Conservation (phyloP, 2,329 filamentous ascomycete genomes). For the Talaromyces sp. region DNA sequence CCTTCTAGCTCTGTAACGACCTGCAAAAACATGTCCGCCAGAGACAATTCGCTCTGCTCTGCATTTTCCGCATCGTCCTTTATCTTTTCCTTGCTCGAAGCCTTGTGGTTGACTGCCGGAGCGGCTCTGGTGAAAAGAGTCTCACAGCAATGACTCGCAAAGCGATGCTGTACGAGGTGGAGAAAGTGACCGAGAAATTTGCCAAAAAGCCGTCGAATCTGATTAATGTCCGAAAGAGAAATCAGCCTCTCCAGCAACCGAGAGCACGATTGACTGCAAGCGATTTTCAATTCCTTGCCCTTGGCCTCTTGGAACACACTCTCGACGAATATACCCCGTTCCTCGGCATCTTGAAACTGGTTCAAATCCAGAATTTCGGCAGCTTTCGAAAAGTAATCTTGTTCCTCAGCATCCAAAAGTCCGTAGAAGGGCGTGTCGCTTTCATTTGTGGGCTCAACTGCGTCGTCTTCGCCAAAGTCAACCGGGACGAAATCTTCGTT, state of each 20-base stretch:
- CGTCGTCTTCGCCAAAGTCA: conserved; percentile 16
- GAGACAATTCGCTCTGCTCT: conserved; percentile 48
- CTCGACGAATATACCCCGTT: conserved; percentile 64
- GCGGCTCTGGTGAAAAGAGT: conserved; percentile 82
- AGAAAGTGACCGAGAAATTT: conserved; percentile 84
- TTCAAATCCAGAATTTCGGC: conserved; percentile 88
- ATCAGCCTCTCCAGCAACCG: conserved; percentile 89
- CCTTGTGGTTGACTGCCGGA: conserved; percentile 69
- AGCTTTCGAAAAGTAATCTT: conserved; percentile 88
- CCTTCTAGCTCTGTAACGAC: conserved; percentile 85
- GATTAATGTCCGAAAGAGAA: conserved; percentile 66
- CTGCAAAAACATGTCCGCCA: conserved; percentile 80
- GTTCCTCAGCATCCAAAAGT: conserved; percentile 85
- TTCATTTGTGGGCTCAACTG: conserved; percentile 19
- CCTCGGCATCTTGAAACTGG: conserved; percentile 73
- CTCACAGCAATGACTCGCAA: conserved; percentile 96
- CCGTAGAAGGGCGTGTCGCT: conserved; percentile 79
- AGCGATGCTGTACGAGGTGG: conserved; percentile 87
- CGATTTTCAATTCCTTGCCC: conserved; percentile 92
- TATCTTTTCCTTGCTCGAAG: conserved; percentile 43
- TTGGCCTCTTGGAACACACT: conserved; percentile 82
- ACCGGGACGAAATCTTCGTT: conserved; percentile 35
- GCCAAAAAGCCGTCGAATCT: conserved; percentile 81
- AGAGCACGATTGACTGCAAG: conserved; percentile 92
- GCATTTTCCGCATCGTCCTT: conserved; percentile 37